Evolutionary conservation across 2,329 filamentous ascomycete genomes (phyloP), one percentile per base, ranked within the genome.

Genomic region (Ophiobolus disseminans): DNA sequence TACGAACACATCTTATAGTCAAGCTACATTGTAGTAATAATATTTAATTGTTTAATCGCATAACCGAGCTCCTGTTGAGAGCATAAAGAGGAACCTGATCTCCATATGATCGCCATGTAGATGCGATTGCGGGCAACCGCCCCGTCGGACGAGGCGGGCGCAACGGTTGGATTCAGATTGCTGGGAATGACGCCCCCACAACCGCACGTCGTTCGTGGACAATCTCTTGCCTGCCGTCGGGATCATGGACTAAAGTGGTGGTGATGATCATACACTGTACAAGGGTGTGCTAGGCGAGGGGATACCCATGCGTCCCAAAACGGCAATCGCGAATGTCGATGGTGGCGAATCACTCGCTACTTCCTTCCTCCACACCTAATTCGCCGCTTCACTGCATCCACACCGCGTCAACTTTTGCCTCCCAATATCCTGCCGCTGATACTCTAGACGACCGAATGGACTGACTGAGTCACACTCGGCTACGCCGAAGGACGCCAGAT

Each of bases 331-430:
- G n/a, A 30, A 19, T 55, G 57, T 45, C 44, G 57, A 56, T 55
- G 44, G 57, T 57, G 57, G 57, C 57, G 26, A 60, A 54, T 23
- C 26, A 25, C 45, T 50, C 46, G 44, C 40, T 42, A 30, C 6
- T 41, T 44, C 46, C 32, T 49, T 49, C 35, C 44, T 21, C 32
- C 28, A 35, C 42, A 39, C 32, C 25, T 13, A 21, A 11, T 45
- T 55, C 41, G 48, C 52, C 51, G 39, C 51, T 31, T 32, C 35
- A 40, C 30, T 40, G n/a, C 16, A 22, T 21, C 4, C 16, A 9
- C 28, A 39, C 26, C 57, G 49, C 49, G 44, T 50, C 40, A 44
- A 47, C 35, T 44, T 47, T 59, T 45, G 54, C 57, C 54, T 48
- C 54, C 38, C 36, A 23, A 35, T 46, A 28, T 37, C 40, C 30